phyloP scores from a whole-genome alignment of 1,139 yeast genomes.

The Lodderomyces elongisporus region DNA sequence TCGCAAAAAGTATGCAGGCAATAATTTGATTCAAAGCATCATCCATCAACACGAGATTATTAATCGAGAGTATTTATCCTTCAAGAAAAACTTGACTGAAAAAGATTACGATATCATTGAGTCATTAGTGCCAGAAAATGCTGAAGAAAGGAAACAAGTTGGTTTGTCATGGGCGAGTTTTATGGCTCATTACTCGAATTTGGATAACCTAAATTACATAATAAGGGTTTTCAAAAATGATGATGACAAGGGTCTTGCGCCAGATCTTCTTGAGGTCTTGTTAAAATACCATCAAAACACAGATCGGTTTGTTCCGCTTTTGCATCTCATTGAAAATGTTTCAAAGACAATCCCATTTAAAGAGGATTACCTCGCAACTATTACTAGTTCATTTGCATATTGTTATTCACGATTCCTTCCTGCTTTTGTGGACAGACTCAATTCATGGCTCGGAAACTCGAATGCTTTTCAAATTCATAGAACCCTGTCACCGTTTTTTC shows the following conservation, averaged over 20 bases:
- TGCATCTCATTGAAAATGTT: slow-evolving; percentile 9
- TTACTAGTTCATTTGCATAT: slow-evolving; percentile 28
- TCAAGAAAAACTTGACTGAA: slow-evolving; percentile 21
- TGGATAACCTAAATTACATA: slow-evolving; percentile 22
- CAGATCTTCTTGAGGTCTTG: slow-evolving; percentile 13
- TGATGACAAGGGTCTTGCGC: slow-evolving; percentile 2
- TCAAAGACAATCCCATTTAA: slow-evolving; percentile 15
- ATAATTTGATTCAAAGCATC: slow-evolving; percentile 22
- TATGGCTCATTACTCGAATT: slow-evolving; percentile 15
- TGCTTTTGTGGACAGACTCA: slow-evolving; percentile 20
- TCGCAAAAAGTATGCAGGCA: slow-evolving; percentile 17
- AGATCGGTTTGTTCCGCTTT: slow-evolving; percentile 12
- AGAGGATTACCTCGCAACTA: slow-evolving; percentile 18
- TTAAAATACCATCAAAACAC: slow-evolving; percentile 13
- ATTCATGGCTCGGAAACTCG: slow-evolving; percentile 20
- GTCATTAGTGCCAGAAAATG: slow-evolving; percentile 7
- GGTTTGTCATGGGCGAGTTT: slow-evolving; percentile 14
- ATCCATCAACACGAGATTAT: slow-evolving; percentile 24
- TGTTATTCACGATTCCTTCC: slow-evolving; percentile 32
- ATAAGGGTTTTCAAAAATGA: slow-evolving; percentile 13
- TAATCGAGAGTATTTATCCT: slow-evolving; percentile 21
- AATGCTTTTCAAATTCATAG: slow-evolving; percentile 18
- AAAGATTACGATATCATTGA: slow-evolving; percentile 19
- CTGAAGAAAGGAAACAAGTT: slow-evolving; percentile 9
- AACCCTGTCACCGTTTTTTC: slow-evolving; percentile 28